phyloP scores from a whole-genome alignment of 192 early-diverging fungal genomes.

The Umbelopsis vinacea region DNA sequence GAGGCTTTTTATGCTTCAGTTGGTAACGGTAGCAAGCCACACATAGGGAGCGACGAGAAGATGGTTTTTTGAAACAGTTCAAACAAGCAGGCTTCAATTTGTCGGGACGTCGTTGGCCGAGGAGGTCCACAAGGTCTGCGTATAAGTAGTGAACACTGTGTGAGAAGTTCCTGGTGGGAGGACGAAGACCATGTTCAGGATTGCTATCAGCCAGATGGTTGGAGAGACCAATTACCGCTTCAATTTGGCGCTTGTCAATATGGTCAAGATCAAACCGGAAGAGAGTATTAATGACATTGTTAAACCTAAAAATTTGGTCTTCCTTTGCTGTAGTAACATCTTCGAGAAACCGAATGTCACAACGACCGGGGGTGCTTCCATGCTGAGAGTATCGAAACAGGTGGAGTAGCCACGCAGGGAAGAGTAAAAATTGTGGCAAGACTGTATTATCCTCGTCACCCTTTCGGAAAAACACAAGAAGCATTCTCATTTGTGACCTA shows the following conservation, averaged over 20 bases:
- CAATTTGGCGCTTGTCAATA: constrained; percentile 20
- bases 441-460: constrained; percentile 25
- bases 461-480: constrained; percentile 35
- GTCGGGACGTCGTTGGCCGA: constrained; percentile 30
- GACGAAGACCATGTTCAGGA: neutral
- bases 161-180: neutral
- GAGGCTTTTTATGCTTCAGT: constrained; percentile 32
- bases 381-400: constrained; percentile 37
- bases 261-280: constrained; percentile 39
- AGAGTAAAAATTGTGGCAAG: constrained; percentile 38
- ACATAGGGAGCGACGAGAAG: constrained; percentile 34
- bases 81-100: constrained; percentile 37
- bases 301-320: constrained; percentile 39
- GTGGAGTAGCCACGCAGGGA: constrained; percentile 41
- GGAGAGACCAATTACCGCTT: neutral
- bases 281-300: constrained; percentile 39
- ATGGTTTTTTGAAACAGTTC: constrained; percentile 36
- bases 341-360: constrained; percentile 33
- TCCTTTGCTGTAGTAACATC: constrained; percentile 36
- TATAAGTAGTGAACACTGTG: constrained; percentile 17
- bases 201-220: neutral
- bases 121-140: constrained; percentile 20
- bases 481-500: constrained; percentile 34
- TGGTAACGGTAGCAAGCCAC: constrained; percentile 44
- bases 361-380: constrained; percentile 29